phyloP scores from a whole-genome alignment of 139 green algal genomes.

The Protoeuglena noctilucae region DNA sequence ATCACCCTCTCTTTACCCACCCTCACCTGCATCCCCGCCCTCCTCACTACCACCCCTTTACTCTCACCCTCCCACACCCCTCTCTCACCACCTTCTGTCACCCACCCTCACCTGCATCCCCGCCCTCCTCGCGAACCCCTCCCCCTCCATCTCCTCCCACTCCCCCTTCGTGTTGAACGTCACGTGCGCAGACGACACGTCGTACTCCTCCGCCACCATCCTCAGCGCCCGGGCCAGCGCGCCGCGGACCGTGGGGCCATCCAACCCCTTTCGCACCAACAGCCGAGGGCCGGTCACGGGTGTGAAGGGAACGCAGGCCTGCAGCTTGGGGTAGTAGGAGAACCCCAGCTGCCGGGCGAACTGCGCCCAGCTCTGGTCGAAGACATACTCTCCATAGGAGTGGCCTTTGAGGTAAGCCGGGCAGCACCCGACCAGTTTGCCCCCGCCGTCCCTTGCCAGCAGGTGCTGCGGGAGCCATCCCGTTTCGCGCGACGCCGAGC shows the following conservation, averaged over 20 bases:
- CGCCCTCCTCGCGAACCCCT: slow-evolving; percentile 48
- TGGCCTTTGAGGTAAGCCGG: neutral
- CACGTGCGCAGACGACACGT: slow-evolving; percentile 52
- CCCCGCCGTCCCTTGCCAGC: neutral
- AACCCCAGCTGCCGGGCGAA: neutral
- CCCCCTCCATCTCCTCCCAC: slow-evolving; percentile 26
- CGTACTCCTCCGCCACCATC: slow-evolving; percentile 25
- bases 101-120: too few species aligned
- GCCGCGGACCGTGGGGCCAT: slow-evolving; percentile 14
- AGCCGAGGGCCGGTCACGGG: slow-evolving; percentile 54
- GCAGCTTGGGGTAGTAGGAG: slow-evolving; percentile 56
- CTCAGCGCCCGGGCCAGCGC: slow-evolving; percentile 26
- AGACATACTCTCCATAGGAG: neutral
- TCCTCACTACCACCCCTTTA: too few species aligned
- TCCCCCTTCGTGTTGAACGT: slow-evolving; percentile 68
- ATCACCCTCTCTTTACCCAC: too few species aligned
- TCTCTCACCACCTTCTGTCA: too few species aligned
- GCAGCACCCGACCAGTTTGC: neutral
- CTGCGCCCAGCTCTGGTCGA: neutral
- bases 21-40: too few species aligned
- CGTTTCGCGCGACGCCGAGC: neutral
- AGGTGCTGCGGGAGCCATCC: neutral
- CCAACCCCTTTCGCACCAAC: too few species aligned
- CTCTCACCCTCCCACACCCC: too few species aligned
- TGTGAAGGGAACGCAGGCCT: slow-evolving; percentile 77